These are phyloP conservation scores for Trebouxia gelatinosa DNA, from an alignment of 163 green algal species.

Conservation along the genomic window DNA sequence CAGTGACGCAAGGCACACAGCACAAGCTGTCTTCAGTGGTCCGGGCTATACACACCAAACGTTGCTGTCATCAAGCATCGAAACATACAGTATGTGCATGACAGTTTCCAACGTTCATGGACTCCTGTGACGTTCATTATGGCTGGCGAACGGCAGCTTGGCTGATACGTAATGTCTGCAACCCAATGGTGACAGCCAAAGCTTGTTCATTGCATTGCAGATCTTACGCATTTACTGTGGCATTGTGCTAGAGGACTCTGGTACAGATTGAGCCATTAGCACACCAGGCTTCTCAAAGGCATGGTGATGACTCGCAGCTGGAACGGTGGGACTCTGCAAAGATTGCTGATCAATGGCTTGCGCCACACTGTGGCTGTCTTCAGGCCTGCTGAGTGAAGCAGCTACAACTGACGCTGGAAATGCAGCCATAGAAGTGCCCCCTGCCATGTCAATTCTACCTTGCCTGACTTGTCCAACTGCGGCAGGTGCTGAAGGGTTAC, in stretches of 20 bases:
- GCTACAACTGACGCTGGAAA: slow-evolving; percentile 6
- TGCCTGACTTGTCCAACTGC: neutral
- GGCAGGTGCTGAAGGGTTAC: slow-evolving; percentile 2
- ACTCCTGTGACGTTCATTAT: neutral
- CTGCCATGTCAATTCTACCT: neutral
- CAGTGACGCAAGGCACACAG: too few relatives aligned
- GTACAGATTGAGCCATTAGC: neutral
- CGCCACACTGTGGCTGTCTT: neutral
- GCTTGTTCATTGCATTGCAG: too few relatives aligned
- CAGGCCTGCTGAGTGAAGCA: neutral
- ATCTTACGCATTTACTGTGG: neutral
- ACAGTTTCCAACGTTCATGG: neutral
- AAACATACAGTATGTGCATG: too few relatives aligned
- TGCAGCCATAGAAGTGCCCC: neutral
- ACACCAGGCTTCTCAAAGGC: slow-evolving; percentile 11
- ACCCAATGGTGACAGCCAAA: too few relatives aligned
- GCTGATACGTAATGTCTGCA: too few relatives aligned
- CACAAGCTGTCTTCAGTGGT: too few relatives aligned
- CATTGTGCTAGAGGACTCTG: neutral
- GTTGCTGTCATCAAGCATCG: too few relatives aligned
- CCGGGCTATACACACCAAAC: too few relatives aligned
- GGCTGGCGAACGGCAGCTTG: neutral
- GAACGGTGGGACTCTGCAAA: neutral
- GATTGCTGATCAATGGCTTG: neutral
- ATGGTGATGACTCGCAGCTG: slow-evolving; percentile 22